phyloP scores from a whole-genome alignment of 345 rosid genomes.

The Garcia nutans region DNA sequence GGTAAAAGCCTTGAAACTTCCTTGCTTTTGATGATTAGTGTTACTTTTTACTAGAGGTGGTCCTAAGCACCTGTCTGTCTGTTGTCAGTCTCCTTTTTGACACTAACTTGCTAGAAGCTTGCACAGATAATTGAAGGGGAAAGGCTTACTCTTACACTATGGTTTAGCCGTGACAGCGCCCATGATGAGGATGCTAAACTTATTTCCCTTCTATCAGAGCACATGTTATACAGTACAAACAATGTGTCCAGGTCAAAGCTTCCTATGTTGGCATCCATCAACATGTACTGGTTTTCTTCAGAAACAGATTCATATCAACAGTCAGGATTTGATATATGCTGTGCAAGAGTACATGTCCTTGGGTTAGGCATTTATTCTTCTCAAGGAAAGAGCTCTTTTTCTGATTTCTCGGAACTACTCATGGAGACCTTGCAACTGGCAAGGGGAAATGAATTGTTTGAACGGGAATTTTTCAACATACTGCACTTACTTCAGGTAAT shows the following conservation, averaged over 20 bases:
- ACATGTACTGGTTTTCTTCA: slow-evolving; percentile 76
- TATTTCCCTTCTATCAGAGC: slow-evolving; percentile 55
- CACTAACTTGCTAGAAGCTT: slow-evolving; percentile 18
- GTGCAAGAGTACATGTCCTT: slow-evolving; percentile 59
- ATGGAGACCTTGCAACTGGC: slow-evolving; percentile 54
- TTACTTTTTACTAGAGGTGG: background rate
- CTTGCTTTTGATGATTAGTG: background rate
- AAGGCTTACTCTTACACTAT: slow-evolving; percentile 80
- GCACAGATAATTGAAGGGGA: slow-evolving; percentile 73
- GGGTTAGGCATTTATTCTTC: slow-evolving; percentile 55
- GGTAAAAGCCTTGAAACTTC: background rate
- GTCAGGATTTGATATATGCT: slow-evolving; percentile 63
- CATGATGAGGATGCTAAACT: slow-evolving; percentile 87
- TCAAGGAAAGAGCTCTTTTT: slow-evolving; percentile 23
- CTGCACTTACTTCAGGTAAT: slow-evolving; percentile 86
- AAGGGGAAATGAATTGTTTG: slow-evolving; percentile 47
- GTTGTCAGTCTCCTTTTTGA: background rate
- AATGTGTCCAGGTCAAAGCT: slow-evolving; percentile 21
- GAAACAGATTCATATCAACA: slow-evolving; percentile 39
- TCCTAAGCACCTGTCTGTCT: background rate
- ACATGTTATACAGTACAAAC: slow-evolving; percentile 13
- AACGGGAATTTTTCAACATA: slow-evolving; percentile 47
- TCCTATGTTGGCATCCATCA: slow-evolving; percentile 66
- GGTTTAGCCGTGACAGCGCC: slow-evolving; percentile 81
- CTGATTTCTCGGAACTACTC: slow-evolving; percentile 41